Evolutionary conservation across 495 filamentous ascomycete genomes (phyloP).

Genomic region (Aspergillus sclerotioniger): DNA sequence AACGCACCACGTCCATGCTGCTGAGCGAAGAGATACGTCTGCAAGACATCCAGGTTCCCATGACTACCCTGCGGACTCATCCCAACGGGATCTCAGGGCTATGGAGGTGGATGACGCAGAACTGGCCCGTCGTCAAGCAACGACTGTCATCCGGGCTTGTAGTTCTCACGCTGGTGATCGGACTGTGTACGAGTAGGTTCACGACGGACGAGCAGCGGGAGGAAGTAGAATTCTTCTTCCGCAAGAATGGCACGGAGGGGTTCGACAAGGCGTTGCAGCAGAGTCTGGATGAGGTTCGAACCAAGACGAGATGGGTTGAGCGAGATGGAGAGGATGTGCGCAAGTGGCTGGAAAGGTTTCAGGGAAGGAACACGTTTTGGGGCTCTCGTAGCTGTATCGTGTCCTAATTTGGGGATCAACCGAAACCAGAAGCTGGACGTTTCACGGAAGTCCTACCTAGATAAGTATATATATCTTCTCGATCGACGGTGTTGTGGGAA

Average conservation of each 20-base stretch:
- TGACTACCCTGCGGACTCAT: conserved; percentile 75
- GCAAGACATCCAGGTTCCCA: conserved; percentile 91
- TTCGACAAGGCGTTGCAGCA: conserved; percentile 60
- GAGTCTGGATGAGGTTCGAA: conserved; percentile 57
- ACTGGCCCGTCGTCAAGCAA: conserved; percentile 79
- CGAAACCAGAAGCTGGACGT: no score
- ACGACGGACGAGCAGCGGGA: conserved; percentile 69
- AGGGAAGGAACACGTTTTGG: no score
- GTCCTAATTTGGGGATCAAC: no score
- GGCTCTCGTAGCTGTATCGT: no score
- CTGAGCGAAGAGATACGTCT: conserved; percentile 83
- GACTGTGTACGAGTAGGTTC: conserved; percentile 80
- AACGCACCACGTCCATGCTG: conserved; percentile 72
- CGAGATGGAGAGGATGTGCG: conserved; percentile 60
- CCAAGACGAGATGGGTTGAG: conserved; percentile 61
- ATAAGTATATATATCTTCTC: no score
- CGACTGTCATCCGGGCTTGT: conserved; percentile 73
- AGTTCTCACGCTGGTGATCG: conserved; percentile 83
- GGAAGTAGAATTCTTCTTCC: conserved; percentile 79
- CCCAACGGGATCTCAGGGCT: conserved; percentile 74
- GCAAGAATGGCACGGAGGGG: conserved; percentile 70
- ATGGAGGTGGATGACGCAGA: conserved; percentile 78
- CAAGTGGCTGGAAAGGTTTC: conserved; percentile 50
- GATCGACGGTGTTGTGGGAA: no score
- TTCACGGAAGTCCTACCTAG: no score